Conservation (phyloP, 2,329 filamentous ascomycete genomes). For the Epichloe brachyelytri region DNA sequence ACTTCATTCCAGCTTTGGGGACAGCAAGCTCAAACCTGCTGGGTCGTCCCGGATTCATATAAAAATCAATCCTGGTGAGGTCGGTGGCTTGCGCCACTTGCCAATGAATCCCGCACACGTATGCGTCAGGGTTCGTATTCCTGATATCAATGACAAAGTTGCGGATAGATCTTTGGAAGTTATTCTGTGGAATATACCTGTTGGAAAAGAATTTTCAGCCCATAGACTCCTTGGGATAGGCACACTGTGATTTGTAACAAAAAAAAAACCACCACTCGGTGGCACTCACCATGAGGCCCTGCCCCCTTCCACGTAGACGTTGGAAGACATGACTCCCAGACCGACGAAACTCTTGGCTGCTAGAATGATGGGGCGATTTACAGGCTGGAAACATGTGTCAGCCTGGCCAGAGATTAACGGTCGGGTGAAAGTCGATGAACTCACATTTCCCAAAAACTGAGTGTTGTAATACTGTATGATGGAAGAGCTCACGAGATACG, state of each 20-base stretch:
- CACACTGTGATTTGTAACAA: too few relatives aligned
- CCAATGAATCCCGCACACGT: conserved; percentile 42
- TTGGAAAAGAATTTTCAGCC: background rate
- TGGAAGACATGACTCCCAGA: conserved; percentile 42
- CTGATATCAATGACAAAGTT: conserved; percentile 50
- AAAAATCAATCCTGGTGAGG: conserved; percentile 7
- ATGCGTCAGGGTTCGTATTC: conserved; percentile 15
- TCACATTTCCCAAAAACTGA: conserved; percentile 32
- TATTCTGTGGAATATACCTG: conserved; percentile 30
- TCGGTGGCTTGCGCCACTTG: conserved; percentile 46
- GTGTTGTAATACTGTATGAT: conserved; percentile 53
- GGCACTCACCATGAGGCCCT: background rate
- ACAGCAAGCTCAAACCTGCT: conserved; percentile 16
- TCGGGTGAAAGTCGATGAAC: background rate
- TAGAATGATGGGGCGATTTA: conserved; percentile 32
- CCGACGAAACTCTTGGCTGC: conserved; percentile 39
- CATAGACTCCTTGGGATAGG: too few relatives aligned
- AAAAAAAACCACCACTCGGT: too few relatives aligned
- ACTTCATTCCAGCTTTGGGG: too few relatives aligned
- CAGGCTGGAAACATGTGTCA: background rate
- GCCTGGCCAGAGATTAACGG: too few relatives aligned
- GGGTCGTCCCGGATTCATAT: background rate
- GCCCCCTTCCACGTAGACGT: conserved; percentile 12
- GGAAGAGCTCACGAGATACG: conserved; percentile 41
- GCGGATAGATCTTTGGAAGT: conserved; percentile 52